A percentile compares a stretch with the other conserved stretches of the same genome.
Conservation (phyloP, 2,329 filamentous ascomycete species). For the Fusarium liriodendri region DNA sequence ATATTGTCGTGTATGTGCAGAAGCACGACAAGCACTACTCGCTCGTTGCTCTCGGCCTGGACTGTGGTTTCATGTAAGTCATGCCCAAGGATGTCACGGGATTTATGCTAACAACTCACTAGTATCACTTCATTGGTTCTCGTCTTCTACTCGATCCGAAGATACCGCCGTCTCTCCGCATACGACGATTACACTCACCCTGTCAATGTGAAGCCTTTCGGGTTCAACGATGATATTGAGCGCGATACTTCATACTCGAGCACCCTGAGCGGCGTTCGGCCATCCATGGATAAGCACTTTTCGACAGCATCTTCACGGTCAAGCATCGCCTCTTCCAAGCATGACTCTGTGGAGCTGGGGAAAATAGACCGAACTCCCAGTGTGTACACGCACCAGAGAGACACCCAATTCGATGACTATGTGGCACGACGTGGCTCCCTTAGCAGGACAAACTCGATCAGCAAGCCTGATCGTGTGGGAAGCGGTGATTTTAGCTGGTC, state of each 20-base stretch:
- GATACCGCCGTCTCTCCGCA: constrained; percentile 59
- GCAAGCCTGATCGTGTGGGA: constrained; percentile 39
- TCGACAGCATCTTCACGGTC: constrained; percentile 44
- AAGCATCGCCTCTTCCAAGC: constrained; percentile 44
- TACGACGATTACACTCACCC: constrained; percentile 64
- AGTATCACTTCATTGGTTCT: constrained; percentile 55
- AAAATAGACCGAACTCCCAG: constrained; percentile 40
- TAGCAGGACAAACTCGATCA: constrained; percentile 29
- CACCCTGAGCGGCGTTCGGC: constrained; percentile 20
- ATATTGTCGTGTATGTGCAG: constrained; percentile 62
- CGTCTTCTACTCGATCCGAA: constrained; percentile 58
- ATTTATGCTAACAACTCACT: not conserved
- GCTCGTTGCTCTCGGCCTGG: constrained; percentile 60
- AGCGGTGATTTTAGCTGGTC: constrained; percentile 49
- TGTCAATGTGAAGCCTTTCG: constrained; percentile 61
- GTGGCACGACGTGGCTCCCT: constrained; percentile 49
- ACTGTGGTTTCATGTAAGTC: constrained; percentile 61
- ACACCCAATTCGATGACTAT: constrained; percentile 61
- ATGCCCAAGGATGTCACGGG: not conserved
- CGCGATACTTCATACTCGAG: constrained; percentile 43
- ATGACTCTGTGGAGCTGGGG: constrained; percentile 37
- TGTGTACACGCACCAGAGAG: constrained; percentile 58
- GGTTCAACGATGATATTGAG: constrained; percentile 53
- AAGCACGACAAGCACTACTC: constrained; percentile 60
- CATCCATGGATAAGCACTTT: constrained; percentile 44